Evolutionary conservation across 495 filamentous ascomycete genomes (phyloP), one percentile per base, ranked within the genome.

Genomic region (Aspergillus nidulans): DNA sequence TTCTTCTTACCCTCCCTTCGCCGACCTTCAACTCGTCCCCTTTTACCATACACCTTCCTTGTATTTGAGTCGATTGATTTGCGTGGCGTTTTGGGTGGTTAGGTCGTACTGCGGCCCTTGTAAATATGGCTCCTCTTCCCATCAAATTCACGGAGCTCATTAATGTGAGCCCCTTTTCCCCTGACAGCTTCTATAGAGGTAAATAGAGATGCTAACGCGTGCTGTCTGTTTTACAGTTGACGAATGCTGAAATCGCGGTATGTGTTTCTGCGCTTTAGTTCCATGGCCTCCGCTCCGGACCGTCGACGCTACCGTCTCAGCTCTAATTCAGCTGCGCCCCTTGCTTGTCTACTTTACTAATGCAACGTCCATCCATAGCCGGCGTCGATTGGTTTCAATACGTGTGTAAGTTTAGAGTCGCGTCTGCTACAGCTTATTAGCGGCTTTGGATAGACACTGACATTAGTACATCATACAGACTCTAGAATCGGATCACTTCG

Each of bases 81-180:
- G 64, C 73, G 64, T 62, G 74, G 71, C 73, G 72, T 78, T 75
- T 70, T 70, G 56, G 72, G 72, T 72, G 76, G 68, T 78, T 64
- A 74, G 76, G 74, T 74, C 74, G 73, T 71, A 52, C 62, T 67
- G 63, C 74, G 69, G 69, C 71, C 75, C 67, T 66, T 63, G 68
- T 74, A 77, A 80, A 78, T 71, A 88, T 81, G 84, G 85, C 85
- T 80, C 81, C 83, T 65, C 73, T 96, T 62, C 92, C 92, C 62
- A 97, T 97, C 79, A 90, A 90, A 75, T 97, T 97, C 72, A 89
- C 87, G 70, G 92, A 97, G 83, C 81, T 95, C 66, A 78, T 95
- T 66, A 88, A 89, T 83, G 88, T 95, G 81, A 69, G 79, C 70
- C 53, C 45, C 47, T 36, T 25, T 45, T 40, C 9, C 8, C 19